Evolutionary conservation across 2,329 filamentous ascomycete species (phyloP).

Genomic region (Arthroderma sp.): DNA sequence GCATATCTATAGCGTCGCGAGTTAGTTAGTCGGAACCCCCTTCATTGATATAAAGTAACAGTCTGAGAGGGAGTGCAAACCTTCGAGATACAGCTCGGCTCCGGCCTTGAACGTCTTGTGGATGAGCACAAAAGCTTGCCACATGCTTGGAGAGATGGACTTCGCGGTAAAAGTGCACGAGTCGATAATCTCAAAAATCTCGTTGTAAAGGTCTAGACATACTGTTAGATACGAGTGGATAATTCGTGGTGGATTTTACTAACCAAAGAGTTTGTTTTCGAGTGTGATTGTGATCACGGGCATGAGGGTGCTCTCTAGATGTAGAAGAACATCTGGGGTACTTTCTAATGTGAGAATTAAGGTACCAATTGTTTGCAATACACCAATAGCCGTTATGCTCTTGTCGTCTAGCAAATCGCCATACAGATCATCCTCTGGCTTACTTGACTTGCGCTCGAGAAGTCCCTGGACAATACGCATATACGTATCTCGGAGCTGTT

Average conservation of each 20-base stretch:
- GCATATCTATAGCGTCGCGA: too few relatives aligned
- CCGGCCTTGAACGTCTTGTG: constrained; percentile 95
- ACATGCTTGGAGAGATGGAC: constrained; percentile 91
- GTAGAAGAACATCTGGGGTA: constrained; percentile 85
- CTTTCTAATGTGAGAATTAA: constrained; percentile 94
- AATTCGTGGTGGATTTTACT: background rate
- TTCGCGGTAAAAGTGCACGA: constrained; percentile 98
- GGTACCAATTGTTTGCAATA: constrained; percentile 93
- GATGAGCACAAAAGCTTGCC: constrained; percentile 94
- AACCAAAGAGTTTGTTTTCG: constrained; percentile 91
- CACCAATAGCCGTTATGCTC: constrained; percentile 91
- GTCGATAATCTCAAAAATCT: constrained; percentile 97
- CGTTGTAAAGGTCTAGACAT: constrained; percentile 72
- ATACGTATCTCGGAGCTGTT: constrained; percentile 93
- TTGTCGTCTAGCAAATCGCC: constrained; percentile 95
- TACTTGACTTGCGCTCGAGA: constrained; percentile 68
- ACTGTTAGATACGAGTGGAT: background rate
- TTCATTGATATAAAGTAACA: background rate
- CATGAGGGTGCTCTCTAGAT: constrained; percentile 93
- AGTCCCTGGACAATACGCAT: constrained; percentile 85
- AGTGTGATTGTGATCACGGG: constrained; percentile 91
- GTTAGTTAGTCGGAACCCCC: background rate
- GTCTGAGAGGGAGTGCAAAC: constrained; percentile 17
- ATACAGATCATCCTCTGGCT: constrained; percentile 64
- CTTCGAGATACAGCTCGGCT: constrained; percentile 87